These are phyloP conservation scores for Cystobasidium ongulense DNA, from an alignment of 768 basidiomycete species.

Conservation along the genomic window DNA sequence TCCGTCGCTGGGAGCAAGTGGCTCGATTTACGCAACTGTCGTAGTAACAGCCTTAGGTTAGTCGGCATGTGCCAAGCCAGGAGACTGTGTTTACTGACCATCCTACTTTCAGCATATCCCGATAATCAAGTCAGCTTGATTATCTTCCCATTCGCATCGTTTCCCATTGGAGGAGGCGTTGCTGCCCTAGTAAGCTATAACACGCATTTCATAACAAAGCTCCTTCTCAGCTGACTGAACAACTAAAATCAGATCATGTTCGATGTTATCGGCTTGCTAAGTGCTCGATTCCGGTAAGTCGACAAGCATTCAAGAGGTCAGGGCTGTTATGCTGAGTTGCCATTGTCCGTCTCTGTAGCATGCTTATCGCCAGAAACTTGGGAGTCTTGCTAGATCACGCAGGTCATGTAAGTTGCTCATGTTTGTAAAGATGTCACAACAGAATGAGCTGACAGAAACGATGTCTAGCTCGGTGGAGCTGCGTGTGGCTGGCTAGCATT, in stretches of 20 bases:
- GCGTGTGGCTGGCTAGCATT: slow-evolving; percentile 6
- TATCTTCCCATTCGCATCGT: slow-evolving; percentile 20
- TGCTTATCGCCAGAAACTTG: background rate
- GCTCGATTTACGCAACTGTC: slow-evolving; percentile 18
- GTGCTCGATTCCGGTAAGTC: background rate
- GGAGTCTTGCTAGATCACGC: slow-evolving; percentile 24
- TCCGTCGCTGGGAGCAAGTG: slow-evolving; percentile 26
- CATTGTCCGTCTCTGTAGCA: background rate
- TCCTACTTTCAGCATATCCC: slow-evolving; percentile 3
- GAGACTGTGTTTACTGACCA: background rate
- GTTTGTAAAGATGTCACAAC: background rate
- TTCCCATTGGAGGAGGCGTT: slow-evolving; percentile 23
- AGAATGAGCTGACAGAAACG: background rate
- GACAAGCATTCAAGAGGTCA: background rate
- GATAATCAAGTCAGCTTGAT: slow-evolving; percentile 15
- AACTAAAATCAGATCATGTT: background rate
- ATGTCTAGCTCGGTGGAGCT: slow-evolving; percentile 12
- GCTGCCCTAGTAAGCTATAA: slow-evolving; percentile 1
- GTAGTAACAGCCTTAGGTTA: slow-evolving; percentile 24
- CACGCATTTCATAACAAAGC: no score
- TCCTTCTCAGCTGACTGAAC: background rate
- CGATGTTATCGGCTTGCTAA: slow-evolving; percentile 10
- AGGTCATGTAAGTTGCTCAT: slow-evolving; percentile 1
- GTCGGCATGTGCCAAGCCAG: background rate
- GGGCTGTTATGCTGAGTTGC: no score